A percentile compares a stretch with the other conserved stretches of the same genome.
Conservation (phyloP, 768 basidiomycete genomes). For the Grammothele lineata region DNA sequence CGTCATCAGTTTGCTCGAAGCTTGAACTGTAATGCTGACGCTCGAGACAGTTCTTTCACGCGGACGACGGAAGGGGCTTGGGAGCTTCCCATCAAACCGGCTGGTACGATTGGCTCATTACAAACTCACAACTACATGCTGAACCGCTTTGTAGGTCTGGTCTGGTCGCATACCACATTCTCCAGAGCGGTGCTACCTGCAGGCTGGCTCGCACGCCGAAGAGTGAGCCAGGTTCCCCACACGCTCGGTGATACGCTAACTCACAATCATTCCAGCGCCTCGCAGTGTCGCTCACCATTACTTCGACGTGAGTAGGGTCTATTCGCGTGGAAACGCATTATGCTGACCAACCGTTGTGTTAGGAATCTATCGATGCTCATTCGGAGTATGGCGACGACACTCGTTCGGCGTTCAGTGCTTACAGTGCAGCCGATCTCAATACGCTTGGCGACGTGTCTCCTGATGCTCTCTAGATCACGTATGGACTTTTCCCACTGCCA, state of each 20-base stretch:
- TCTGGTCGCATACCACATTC: conserved; percentile 84
- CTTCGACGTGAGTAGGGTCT: conserved; percentile 83
- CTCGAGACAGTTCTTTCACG: conserved; percentile 83
- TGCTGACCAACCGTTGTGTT: not conserved
- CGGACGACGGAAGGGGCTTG: conserved; percentile 85
- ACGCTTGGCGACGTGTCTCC: conserved; percentile 69
- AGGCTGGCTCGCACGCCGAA: conserved; percentile 91
- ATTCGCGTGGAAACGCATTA: not conserved
- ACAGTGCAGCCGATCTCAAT: conserved; percentile 51
- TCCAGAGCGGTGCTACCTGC: conserved; percentile 86
- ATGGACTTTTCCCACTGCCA: too few species aligned
- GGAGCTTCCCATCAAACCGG: conserved; percentile 99
- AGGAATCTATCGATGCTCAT: conserved; percentile 72
- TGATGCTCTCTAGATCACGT: conserved; percentile 41
- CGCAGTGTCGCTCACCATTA: conserved; percentile 85
- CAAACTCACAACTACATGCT: not conserved
- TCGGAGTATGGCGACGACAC: conserved; percentile 76
- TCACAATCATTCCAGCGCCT: too few species aligned
- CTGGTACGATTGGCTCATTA: conserved; percentile 52
- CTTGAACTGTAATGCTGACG: conserved; percentile 24
- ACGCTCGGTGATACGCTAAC: too few species aligned
- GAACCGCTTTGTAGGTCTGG: conserved; percentile 62
- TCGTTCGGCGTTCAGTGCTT: conserved; percentile 56
- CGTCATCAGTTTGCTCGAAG: conserved; percentile 9
- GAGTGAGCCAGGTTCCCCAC: conserved; percentile 57